phyloP scores from a whole-genome alignment of 2,329 filamentous ascomycete genomes.

The Alternaria viburni region DNA sequence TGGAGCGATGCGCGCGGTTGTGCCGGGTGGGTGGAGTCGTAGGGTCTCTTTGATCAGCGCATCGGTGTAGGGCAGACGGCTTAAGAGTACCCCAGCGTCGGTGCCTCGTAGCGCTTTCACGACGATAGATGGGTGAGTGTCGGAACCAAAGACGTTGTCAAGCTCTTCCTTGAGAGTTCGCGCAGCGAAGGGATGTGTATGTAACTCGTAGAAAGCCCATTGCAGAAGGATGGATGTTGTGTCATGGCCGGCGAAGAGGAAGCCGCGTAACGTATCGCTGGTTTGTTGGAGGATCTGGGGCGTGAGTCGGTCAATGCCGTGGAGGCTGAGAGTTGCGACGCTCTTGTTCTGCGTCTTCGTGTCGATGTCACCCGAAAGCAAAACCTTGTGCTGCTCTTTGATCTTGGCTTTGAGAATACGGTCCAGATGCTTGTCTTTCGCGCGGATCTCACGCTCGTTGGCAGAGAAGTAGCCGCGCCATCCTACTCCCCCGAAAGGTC shows the following conservation, averaged over 20 bases:
- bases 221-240: conserved; percentile 34
- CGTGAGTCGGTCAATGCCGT: conserved; percentile 18
- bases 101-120: neutral
- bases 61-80: conserved; percentile 50
- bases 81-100: neutral
- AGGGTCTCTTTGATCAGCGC: conserved; percentile 54
- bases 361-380: neutral
- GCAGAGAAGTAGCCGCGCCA: conserved; percentile 21
- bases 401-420: conserved; percentile 21
- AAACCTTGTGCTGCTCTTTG: conserved; percentile 10
- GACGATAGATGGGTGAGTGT: neutral
- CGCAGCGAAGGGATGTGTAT: conserved; percentile 22
- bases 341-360: conserved; percentile 4
- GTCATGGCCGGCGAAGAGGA: conserved; percentile 45
- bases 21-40: conserved; percentile 48
- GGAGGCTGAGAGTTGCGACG: conserved; percentile 21
- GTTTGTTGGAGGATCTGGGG: conserved; percentile 37
- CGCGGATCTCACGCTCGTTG: conserved; percentile 21
- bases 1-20: conserved; percentile 22
- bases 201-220: conserved; percentile 36
- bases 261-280: conserved; percentile 44
- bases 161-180: neutral
- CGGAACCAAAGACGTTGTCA: neutral
- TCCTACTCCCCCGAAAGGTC: conserved; percentile 12
- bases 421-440: conserved; percentile 17